These are phyloP conservation scores for Emiliania huxleyi DNA, from an alignment of 78 protist species.

Conservation along the genomic window DNA sequence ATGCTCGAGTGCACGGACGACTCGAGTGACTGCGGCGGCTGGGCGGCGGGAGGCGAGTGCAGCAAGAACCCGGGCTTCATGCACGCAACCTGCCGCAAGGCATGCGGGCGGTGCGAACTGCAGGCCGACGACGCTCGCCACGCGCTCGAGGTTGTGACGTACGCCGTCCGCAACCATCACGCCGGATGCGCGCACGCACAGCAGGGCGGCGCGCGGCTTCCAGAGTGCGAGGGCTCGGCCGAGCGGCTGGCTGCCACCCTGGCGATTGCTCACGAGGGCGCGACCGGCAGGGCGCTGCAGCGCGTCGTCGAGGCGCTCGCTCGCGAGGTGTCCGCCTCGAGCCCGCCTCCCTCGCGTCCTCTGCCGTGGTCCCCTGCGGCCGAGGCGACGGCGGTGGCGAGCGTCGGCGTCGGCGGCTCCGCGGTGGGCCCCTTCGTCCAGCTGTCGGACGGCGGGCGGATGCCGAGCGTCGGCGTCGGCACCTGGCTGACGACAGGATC, in stretches of 20 bases:
- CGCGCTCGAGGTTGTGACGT: background rate
- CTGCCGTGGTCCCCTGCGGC: too few relatives aligned
- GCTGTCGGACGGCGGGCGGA: background rate
- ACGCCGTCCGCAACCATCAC: background rate
- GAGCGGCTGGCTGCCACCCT: too few relatives aligned
- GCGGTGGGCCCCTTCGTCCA: too few relatives aligned
- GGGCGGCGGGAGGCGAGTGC: too few relatives aligned
- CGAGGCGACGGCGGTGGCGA: too few relatives aligned
- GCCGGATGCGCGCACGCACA: too few relatives aligned
- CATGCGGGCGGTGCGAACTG: background rate
- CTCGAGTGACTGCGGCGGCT: too few relatives aligned
- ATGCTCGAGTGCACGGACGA: too few relatives aligned
- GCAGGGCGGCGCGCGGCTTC: too few relatives aligned
- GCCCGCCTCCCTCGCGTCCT: too few relatives aligned
- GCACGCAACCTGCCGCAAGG: background rate
- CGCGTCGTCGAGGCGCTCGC: background rate
- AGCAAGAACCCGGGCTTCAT: constrained; percentile 4
- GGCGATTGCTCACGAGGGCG: background rate
- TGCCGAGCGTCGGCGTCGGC: background rate
- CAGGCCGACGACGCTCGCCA: background rate
- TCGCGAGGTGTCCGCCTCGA: background rate
- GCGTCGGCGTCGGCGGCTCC: too few relatives aligned
- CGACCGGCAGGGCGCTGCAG: background rate
- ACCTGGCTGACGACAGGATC: background rate
- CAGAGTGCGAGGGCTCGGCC: too few relatives aligned